Evolutionary conservation across 495 filamentous ascomycete species (phyloP).

Genomic region (Gamarada debralockiae): DNA sequence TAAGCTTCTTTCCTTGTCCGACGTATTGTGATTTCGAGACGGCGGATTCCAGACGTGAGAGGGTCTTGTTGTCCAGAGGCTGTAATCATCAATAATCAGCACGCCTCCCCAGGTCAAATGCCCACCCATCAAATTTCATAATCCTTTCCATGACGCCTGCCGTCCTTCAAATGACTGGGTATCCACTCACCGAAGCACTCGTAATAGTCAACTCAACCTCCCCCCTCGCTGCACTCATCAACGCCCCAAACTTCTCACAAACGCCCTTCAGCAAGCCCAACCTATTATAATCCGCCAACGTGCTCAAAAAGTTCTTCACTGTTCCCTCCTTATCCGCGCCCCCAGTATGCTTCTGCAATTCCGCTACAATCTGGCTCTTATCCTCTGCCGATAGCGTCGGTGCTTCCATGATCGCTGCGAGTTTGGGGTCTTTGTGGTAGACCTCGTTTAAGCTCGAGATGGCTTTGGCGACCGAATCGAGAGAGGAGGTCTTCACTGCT

Average conservation of each 20-base stretch:
- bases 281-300: conserved; percentile 94
- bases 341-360: conserved; percentile 76
- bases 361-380: conserved; percentile 77
- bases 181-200: conserved; percentile 81
- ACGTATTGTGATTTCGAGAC: conserved; percentile 85
- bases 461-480: conserved; percentile 77
- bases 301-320: conserved; percentile 87
- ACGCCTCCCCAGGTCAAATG: background rate
- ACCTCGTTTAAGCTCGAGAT: conserved; percentile 65
- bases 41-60: conserved; percentile 79
- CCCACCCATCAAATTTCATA: too few species aligned
- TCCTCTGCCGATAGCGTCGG: conserved; percentile 74
- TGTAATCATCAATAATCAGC: conserved; percentile 28
- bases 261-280: conserved; percentile 77
- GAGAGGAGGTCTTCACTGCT: conserved; percentile 75
- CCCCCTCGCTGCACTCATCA: conserved; percentile 86
- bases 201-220: conserved; percentile 92
- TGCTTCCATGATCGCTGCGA: conserved; percentile 67
- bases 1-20: conserved; percentile 93
- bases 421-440: conserved; percentile 77
- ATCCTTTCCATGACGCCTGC: too few species aligned
- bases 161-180: too few species aligned
- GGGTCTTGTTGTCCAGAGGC: conserved; percentile 83
- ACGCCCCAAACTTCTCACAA: conserved; percentile 76
- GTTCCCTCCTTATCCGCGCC: conserved; percentile 68